Conservation (phyloP, 2,329 filamentous ascomycete genomes). For the Pyrenochaeta sp. region DNA sequence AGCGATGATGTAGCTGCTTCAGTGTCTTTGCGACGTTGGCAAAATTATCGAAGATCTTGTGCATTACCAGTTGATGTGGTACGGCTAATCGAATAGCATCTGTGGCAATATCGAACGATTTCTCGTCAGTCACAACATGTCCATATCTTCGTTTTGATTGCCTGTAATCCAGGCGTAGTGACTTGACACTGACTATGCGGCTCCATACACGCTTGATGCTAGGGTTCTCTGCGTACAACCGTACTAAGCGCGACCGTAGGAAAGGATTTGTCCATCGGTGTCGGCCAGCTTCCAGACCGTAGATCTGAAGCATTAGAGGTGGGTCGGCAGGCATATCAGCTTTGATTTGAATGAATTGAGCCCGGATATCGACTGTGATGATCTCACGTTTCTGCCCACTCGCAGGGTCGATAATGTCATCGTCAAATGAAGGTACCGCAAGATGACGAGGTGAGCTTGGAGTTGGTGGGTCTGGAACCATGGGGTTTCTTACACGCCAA, state of each 20-base stretch:
- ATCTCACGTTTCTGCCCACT: conserved; percentile 64
- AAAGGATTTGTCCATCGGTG: conserved; percentile 90
- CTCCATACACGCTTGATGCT: conserved; percentile 86
- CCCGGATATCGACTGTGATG: conserved; percentile 81
- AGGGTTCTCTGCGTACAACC: conserved; percentile 88
- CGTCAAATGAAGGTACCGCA: conserved; percentile 41
- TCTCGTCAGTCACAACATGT: conserved; percentile 71
- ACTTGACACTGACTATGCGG: conserved; percentile 82
- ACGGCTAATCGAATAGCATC: conserved; percentile 89
- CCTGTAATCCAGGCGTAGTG: conserved; percentile 79
- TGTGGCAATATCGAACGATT: conserved; percentile 80
- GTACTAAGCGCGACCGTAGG: conserved; percentile 75
- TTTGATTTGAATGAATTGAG: conserved; percentile 84
- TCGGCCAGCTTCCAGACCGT: conserved; percentile 79
- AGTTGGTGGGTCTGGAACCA: conserved; percentile 17
- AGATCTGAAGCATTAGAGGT: conserved; percentile 88
- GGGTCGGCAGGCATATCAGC: conserved; percentile 88
- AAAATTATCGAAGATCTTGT: conserved; percentile 92
- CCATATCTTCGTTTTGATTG: conserved; percentile 75
- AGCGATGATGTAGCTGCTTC: conserved; percentile 91
- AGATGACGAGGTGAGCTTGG: conserved; percentile 34
- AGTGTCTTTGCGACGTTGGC: conserved; percentile 87
- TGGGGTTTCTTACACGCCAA: conserved; percentile 16
- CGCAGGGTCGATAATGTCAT: conserved; percentile 34
- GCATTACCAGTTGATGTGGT: conserved; percentile 88